Base-by-base conservation (phyloP, 495 filamentous ascomycete genomes). In the Tetracladium marchalianum region DNA sequence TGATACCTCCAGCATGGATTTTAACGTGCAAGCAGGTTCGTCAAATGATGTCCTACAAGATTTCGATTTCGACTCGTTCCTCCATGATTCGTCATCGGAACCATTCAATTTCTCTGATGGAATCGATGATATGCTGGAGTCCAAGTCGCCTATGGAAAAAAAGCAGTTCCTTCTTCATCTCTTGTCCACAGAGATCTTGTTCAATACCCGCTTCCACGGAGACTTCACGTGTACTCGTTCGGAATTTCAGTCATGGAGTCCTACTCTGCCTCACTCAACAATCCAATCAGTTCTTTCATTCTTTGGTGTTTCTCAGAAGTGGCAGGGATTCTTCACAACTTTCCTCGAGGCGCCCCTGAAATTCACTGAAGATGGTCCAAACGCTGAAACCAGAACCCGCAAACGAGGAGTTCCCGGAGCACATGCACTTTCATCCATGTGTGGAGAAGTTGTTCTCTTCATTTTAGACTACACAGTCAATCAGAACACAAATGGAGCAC, bases 381-480 rank as follows among this genome's bases (percentile, higher is more conserved):
- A 56, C 16, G 62, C 66, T 4, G 34, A 57, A 11, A 41, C 61
- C 8, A 65, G 61, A 31, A 49, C 57, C 0, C 75, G 81, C 4
- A 72, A 61, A 39, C 63, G 73, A 11, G 81, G 80, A 3, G 65
- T 77, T 10, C 80, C 80, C 5, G 72, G 76, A 35, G 73, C 75
- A 18, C 78, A 85, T 56, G 64, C 65, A 4, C 61, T 85, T 10
- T 79, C 75, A 16, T 66, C 75, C 36, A 57, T 76, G 34, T 71
- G 82, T 37, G 76, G 77, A 4, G 81, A 85, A 47, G 64, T 67
- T 0, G 61, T 82, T 10, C 60, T 85, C 0, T 84, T 84, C 57
- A 78, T 73, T 50, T 69, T 85, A 58, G 81, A 85, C 50, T 81
- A 74, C 46, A 64, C 76, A 1, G 70, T 85, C 35, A 85, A 84